Evolutionary conservation across 75 land plant species (phyloP).

Genomic region (Isoetes taiwanensis): DNA sequence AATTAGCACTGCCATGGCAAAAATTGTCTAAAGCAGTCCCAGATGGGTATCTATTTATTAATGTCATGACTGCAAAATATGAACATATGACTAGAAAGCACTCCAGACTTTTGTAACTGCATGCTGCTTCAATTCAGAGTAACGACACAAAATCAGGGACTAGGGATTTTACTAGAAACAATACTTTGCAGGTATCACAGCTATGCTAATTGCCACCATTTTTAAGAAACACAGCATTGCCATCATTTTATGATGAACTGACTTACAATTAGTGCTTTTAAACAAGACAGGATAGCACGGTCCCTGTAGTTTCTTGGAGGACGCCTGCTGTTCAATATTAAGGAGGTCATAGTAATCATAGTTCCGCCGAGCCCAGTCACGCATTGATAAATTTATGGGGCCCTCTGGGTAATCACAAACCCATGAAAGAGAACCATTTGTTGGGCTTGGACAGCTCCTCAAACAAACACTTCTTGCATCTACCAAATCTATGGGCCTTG

Average conservation of each 20-base stretch:
- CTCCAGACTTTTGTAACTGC: background rate
- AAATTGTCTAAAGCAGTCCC: too few species aligned
- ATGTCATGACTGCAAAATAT: too few species aligned
- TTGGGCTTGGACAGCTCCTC: conserved; percentile 62
- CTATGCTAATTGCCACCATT: background rate
- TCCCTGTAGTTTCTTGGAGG: conserved; percentile 57
- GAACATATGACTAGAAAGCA: background rate
- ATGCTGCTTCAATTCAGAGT: background rate
- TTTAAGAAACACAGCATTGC: background rate
- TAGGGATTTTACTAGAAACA: background rate
- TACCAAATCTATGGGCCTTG: conserved; percentile 32
- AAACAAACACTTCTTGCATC: conserved; percentile 67
- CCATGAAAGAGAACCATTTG: conserved; percentile 57
- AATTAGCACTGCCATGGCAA: too few species aligned
- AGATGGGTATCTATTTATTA: too few species aligned
- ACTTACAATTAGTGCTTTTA: conserved; percentile 63
- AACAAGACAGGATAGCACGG: conserved; percentile 90
- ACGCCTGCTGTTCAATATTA: conserved; percentile 44
- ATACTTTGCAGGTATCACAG: background rate
- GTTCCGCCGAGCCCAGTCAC: conserved; percentile 60
- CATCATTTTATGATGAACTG: background rate
- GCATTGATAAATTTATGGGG: conserved; percentile 33
- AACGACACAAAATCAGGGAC: background rate
- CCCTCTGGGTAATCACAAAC: conserved; percentile 91
- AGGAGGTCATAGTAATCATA: conserved; percentile 68